Conservation (phyloP, 2,329 filamentous ascomycete species). For the Ambrosiella cleistominuta region DNA sequence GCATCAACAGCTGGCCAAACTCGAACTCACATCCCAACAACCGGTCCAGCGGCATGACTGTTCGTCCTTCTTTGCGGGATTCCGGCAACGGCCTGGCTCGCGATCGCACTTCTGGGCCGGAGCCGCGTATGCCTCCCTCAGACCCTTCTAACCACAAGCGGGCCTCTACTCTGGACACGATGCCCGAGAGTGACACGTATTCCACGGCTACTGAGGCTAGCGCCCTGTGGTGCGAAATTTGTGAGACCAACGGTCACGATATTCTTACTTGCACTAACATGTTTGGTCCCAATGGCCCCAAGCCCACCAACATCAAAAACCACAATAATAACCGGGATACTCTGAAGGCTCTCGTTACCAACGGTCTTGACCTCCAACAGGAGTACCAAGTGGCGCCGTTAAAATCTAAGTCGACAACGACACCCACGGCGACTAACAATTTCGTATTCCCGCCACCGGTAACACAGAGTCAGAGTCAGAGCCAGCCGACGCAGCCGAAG, state of each 20-base stretch:
- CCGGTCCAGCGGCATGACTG: slow-evolving; percentile 28
- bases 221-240: slow-evolving; percentile 84
- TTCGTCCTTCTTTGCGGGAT: slow-evolving; percentile 43
- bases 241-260: slow-evolving; percentile 79
- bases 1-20: slow-evolving; percentile 16
- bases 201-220: slow-evolving; percentile 56
- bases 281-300: slow-evolving; percentile 38
- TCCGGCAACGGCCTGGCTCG: slow-evolving; percentile 39
- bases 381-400: slow-evolving; percentile 37
- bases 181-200: slow-evolving; percentile 52
- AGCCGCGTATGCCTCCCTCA: slow-evolving; percentile 29
- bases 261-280: slow-evolving; percentile 89
- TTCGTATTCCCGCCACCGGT: neutral
- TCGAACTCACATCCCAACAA: slow-evolving; percentile 21
- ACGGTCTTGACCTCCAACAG: slow-evolving; percentile 16
- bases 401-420: slow-evolving; percentile 24
- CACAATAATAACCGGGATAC: slow-evolving; percentile 13
- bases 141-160: slow-evolving; percentile 33
- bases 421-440: neutral
- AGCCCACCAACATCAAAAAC: slow-evolving; percentile 16
- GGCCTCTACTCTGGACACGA: slow-evolving; percentile 42
- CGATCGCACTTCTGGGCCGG: slow-evolving; percentile 25
- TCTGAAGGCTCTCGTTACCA: slow-evolving; percentile 4
- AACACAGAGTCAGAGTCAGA: neutral
- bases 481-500: neutral